Evolutionary conservation across 345 rosid genomes (phyloP).

Genomic region (Syzygium grande): DNA sequence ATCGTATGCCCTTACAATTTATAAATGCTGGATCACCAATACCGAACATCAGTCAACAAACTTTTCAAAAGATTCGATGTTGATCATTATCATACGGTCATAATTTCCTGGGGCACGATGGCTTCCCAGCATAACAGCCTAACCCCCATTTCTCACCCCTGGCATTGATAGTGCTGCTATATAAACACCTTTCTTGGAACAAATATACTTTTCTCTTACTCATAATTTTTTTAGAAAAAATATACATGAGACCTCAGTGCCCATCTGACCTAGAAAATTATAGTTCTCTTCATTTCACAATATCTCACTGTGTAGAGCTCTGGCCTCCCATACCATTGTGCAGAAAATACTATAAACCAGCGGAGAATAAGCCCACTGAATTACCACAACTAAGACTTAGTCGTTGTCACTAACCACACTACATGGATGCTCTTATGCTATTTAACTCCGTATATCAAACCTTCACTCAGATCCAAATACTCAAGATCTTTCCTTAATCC

Average conservation of each 20-base stretch:
- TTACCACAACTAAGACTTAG: not conserved
- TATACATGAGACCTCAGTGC: not conserved
- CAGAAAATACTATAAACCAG: not conserved
- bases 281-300: not conserved
- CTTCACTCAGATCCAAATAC: not conserved
- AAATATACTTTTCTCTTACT: not conserved
- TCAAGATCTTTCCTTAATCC: not conserved
- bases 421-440: not conserved
- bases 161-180: not conserved
- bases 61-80: not conserved
- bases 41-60: not conserved
- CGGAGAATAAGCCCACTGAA: not conserved
- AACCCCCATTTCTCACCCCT: not conserved
- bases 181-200: not conserved
- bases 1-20: not conserved
- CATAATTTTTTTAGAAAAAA: not conserved
- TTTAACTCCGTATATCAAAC: not conserved
- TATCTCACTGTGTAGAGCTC: not conserved
- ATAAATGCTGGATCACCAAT: not conserved
- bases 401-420: not conserved
- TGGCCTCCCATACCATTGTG: not conserved
- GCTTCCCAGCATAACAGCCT: not conserved
- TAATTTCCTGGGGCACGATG: not conserved
- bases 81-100: not conserved
- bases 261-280: not conserved